These are phyloP conservation scores for Hypoxylon sp. DNA, from an alignment of 2,329 filamentous ascomycete genomes.

Conservation along the genomic window DNA sequence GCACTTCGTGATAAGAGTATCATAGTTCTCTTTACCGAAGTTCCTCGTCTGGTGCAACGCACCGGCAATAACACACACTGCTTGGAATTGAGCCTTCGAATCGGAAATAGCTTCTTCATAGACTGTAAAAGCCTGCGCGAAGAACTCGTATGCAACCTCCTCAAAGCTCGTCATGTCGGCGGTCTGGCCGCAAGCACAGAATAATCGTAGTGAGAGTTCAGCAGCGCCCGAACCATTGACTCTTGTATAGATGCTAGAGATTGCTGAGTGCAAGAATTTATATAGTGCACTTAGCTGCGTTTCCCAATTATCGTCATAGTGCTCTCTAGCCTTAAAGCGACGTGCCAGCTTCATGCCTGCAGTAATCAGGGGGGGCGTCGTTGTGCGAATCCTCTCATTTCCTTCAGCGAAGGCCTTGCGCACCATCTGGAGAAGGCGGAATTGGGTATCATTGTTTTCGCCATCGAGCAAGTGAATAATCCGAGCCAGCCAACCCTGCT, in stretches of 20 bases:
- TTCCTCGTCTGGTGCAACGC: conserved; percentile 89
- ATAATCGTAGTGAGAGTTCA: conserved; percentile 89
- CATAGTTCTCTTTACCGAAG: conserved; percentile 97
- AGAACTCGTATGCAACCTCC: conserved; percentile 98
- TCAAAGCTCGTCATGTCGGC: conserved; percentile 93
- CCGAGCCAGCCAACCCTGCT: conserved; percentile 96
- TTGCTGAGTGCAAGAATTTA: conserved; percentile 93
- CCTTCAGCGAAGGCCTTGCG: conserved; percentile 91
- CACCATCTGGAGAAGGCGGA: conserved; percentile 90
- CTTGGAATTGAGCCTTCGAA: conserved; percentile 96
- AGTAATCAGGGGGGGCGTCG: conserved; percentile 92
- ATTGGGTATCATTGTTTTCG: conserved; percentile 91
- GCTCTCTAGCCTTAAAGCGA: conserved; percentile 90
- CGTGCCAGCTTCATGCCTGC: conserved; percentile 90
- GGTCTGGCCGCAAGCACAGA: conserved; percentile 91
- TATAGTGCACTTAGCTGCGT: conserved; percentile 82
- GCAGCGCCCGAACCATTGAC: conserved; percentile 84
- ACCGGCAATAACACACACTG: conserved; percentile 93
- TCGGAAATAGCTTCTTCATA: conserved; percentile 98
- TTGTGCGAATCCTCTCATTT: conserved; percentile 95
- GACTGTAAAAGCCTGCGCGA: conserved; percentile 97
- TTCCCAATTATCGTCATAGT: conserved; percentile 78
- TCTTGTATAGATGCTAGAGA: conserved; percentile 89
- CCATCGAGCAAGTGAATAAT: conserved; percentile 90
- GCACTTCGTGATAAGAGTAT: conserved; percentile 97